Percentiles rank a stretch among this genome's conserved stretches.
phyloP scores from a whole-genome alignment of 2,329 filamentous ascomycete genomes.

The Fusarium torulosum region DNA sequence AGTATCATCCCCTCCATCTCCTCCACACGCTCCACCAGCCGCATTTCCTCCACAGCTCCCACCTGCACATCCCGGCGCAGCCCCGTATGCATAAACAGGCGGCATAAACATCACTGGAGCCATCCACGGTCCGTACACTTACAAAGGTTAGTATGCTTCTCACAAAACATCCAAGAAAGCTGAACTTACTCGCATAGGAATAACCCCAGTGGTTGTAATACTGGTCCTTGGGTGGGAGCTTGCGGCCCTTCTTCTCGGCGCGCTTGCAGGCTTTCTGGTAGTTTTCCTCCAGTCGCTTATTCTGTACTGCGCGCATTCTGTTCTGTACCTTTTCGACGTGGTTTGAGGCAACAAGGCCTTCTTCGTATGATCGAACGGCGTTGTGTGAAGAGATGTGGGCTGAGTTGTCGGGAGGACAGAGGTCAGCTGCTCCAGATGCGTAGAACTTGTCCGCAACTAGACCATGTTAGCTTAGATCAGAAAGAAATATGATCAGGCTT shows the following conservation, averaged over 20 bases:
- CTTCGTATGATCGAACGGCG: conserved; percentile 59
- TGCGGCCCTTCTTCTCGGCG: conserved; percentile 63
- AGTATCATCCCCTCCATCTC: conserved; percentile 32
- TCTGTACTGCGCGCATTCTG: conserved; percentile 35
- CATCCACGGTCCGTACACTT: conserved; percentile 61
- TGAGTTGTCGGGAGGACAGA: conserved; percentile 68
- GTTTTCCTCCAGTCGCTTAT: conserved; percentile 61
- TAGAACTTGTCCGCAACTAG: conserved; percentile 58
- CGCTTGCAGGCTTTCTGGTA: conserved; percentile 68
- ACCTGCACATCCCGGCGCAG: conserved; percentile 54
- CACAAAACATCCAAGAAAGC: fast-evolving
- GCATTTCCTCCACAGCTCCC: conserved; percentile 64
- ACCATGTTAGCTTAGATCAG: neutral
- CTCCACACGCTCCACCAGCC: conserved; percentile 55
- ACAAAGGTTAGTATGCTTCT: fast-evolving
- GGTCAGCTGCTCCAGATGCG: conserved; percentile 60
- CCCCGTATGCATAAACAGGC: conserved; percentile 54
- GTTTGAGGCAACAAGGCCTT: conserved; percentile 12
- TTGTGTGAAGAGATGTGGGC: conserved; percentile 82
- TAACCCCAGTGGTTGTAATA: conserved; percentile 69
- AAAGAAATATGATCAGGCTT: neutral
- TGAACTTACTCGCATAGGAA: conserved; percentile 55
- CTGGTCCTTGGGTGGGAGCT: conserved; percentile 60
- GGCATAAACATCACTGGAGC: conserved; percentile 59
- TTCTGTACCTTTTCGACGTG: conserved; percentile 18